Conservation (phyloP, 2,329 filamentous ascomycete species). For the Huntiella omanensis region DNA sequence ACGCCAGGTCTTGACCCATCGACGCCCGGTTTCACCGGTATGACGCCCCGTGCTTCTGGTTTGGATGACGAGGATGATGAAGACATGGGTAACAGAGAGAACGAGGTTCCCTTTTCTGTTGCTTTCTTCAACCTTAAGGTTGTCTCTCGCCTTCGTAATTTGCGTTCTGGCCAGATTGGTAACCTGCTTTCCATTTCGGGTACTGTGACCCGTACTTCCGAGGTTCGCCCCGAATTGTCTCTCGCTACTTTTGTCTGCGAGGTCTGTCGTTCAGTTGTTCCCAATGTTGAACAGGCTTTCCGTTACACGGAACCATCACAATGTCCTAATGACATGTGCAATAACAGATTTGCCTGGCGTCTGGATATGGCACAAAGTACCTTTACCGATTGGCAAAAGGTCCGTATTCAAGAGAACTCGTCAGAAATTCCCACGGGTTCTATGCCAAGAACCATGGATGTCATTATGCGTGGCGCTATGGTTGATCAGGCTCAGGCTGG, state of each 20-base stretch:
- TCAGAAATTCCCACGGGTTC: slow-evolving; percentile 95
- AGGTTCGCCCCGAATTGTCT: slow-evolving; percentile 85
- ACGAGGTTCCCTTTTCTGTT: slow-evolving; percentile 84
- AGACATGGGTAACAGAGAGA: slow-evolving; percentile 38
- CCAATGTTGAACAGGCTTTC: slow-evolving; percentile 93
- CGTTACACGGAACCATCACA: slow-evolving; percentile 92
- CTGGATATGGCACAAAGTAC: slow-evolving; percentile 94
- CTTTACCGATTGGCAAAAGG: slow-evolving; percentile 98
- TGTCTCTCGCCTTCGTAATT: slow-evolving; percentile 65
- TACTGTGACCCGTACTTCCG: slow-evolving; percentile 89
- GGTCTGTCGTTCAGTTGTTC: slow-evolving; percentile 62
- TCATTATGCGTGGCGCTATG: slow-evolving; percentile 90
- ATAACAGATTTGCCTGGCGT: slow-evolving; percentile 83
- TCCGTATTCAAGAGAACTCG: slow-evolving; percentile 94
- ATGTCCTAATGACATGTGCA: slow-evolving; percentile 74
- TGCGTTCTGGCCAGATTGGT: slow-evolving; percentile 80
- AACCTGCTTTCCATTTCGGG: slow-evolving; percentile 90
- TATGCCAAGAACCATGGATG: slow-evolving; percentile 96
- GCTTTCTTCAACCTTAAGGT: slow-evolving; percentile 87
- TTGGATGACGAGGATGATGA: slow-evolving; percentile 3
- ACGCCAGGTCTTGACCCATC: slow-evolving; percentile 8
- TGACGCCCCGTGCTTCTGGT: slow-evolving; percentile 10
- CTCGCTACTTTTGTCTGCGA: slow-evolving; percentile 87
- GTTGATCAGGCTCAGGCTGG: slow-evolving; percentile 94
- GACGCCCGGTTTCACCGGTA: slow-evolving; percentile 10